Evolutionary conservation across 1,139 yeast species (phyloP).

Genomic region (Candida sojae): DNA sequence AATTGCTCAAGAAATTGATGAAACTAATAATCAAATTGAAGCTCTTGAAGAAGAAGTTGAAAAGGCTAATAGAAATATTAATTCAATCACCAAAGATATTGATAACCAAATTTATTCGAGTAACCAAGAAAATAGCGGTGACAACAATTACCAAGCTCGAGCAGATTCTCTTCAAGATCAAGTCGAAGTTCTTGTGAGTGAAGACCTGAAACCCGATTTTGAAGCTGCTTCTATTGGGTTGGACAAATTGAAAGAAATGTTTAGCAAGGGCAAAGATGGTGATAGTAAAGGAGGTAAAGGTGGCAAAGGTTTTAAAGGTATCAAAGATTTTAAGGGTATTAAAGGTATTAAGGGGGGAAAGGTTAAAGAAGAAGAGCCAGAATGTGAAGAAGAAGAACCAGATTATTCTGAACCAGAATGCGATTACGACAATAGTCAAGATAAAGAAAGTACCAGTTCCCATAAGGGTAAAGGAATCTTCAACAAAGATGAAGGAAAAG

Average conservation of each 20-base stretch:
- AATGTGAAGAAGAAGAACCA: background rate
- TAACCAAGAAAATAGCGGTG: background rate
- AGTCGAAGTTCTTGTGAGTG: background rate
- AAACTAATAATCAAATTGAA: background rate
- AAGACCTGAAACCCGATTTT: background rate
- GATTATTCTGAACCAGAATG: background rate
- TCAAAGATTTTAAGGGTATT: background rate
- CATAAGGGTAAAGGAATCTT: no score
- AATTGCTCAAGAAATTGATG: background rate
- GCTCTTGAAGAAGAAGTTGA: background rate
- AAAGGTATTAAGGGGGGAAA: background rate
- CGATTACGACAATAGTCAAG: background rate
- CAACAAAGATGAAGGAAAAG: background rate
- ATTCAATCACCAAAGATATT: no score
- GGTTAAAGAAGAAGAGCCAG: background rate
- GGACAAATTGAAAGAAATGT: background rate
- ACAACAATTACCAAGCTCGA: background rate
- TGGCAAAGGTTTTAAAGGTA: background rate
- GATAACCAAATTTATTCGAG: background rate
- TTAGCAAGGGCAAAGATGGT: slow-evolving; percentile 1
- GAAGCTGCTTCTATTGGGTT: slow-evolving; percentile 2
- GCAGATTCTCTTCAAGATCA: background rate
- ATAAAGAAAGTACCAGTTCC: background rate
- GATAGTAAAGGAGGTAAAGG: background rate
- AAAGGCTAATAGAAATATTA: no score